Conservation (phyloP, 345 rosid species). For the Eutrema heterophyllum region DNA sequence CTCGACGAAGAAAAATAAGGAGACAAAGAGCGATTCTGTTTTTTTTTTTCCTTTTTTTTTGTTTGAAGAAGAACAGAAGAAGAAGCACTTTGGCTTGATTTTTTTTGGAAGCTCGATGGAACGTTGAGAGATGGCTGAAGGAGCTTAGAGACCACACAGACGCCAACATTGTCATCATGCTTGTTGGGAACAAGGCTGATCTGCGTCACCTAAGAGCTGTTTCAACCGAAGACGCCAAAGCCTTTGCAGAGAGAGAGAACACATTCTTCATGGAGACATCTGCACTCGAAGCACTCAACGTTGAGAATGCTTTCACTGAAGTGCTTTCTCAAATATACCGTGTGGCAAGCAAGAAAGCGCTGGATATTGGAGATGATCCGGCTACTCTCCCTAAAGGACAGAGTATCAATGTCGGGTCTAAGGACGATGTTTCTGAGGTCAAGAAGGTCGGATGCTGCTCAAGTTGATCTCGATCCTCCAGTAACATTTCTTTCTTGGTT, state of each 20-base stretch:
- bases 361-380: slow-evolving; percentile 57
- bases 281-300: slow-evolving; percentile 77
- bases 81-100: too few species aligned
- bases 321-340: slow-evolving; percentile 74
- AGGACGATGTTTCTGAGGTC: slow-evolving; percentile 72
- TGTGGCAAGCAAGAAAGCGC: slow-evolving; percentile 66
- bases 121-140: slow-evolving; percentile 87
- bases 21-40: too few species aligned
- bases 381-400: slow-evolving; percentile 70
- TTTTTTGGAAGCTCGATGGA: too few species aligned
- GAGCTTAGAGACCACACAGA: slow-evolving; percentile 87
- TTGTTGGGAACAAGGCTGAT: slow-evolving; percentile 89
- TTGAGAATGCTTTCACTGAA: slow-evolving; percentile 76
- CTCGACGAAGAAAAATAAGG: too few species aligned
- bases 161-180: slow-evolving; percentile 78
- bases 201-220: slow-evolving; percentile 76
- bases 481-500: slow-evolving; percentile 8
- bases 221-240: slow-evolving; percentile 58
- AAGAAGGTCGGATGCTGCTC: slow-evolving; percentile 70
- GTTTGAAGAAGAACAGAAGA: too few species aligned
- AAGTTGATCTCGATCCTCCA: slow-evolving; percentile 5
- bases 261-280: slow-evolving; percentile 90
- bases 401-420: slow-evolving; percentile 54
- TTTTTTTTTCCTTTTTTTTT: too few species aligned
- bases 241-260: slow-evolving; percentile 71